Percentiles rank a stretch among this genome's conserved stretches.
Evolutionary conservation across 345 rosid genomes (phyloP).

Genomic region (Viola odorata): DNA sequence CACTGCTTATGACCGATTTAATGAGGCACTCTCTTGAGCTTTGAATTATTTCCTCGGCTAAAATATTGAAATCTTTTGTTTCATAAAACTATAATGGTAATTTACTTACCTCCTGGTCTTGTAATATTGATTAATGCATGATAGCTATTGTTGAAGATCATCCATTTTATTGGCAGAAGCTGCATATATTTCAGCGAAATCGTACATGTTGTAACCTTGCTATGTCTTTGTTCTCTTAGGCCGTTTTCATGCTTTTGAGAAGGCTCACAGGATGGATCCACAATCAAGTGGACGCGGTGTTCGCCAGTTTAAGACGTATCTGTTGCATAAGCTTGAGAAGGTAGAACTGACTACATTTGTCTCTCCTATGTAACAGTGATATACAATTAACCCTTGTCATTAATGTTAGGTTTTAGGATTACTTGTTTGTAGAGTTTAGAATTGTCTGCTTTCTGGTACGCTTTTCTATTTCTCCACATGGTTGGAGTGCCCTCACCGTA

Average conservation of each 20-base stretch:
- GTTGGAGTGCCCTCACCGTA: no score
- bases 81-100: no score
- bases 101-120: background rate
- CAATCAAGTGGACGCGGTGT: slow-evolving; percentile 71
- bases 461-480: background rate
- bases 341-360: slow-evolving; percentile 24
- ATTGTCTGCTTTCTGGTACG: background rate
- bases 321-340: slow-evolving; percentile 73
- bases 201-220: no score
- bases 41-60: no score
- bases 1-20: no score
- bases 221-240: slow-evolving; percentile 38
- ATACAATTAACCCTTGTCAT: no score
- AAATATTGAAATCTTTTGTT: no score
- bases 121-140: background rate
- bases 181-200: no score
- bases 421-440: background rate
- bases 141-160: background rate
- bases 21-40: no score
- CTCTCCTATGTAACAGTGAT: no score
- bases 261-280: slow-evolving; percentile 70
- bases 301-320: slow-evolving; percentile 87
- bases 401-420: background rate
- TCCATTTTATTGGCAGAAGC: no score
- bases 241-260: slow-evolving; percentile 90